Evolutionary conservation across 257 asterid species (phyloP).

Genomic region (Solanum virginianum): DNA sequence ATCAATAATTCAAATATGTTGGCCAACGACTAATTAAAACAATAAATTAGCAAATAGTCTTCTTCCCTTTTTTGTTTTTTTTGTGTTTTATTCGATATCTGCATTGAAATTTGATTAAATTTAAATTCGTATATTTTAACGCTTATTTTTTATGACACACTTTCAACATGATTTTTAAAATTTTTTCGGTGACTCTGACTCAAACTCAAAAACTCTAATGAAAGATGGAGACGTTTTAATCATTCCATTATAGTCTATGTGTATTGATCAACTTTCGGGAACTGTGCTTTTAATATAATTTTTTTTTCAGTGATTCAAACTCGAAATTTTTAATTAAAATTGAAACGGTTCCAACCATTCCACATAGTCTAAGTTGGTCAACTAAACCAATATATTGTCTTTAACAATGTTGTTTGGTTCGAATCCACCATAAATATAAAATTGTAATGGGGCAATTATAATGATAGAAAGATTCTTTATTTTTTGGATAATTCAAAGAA

Average conservation of each 20-base stretch:
- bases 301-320: no score
- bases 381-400: no score
- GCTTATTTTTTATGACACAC: fast-evolving
- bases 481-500: no score
- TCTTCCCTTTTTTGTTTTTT: fast-evolving
- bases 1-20: neutral
- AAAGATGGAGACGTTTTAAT: fast-evolving
- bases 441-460: no score
- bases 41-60: neutral
- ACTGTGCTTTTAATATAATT: no score
- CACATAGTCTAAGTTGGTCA: no score
- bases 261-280: no score
- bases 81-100: neutral
- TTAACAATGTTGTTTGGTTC: no score
- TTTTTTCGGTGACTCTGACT: fast-evolving
- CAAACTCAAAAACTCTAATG: fast-evolving
- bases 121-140: fast-evolving
- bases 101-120: fast-evolving
- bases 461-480: no score
- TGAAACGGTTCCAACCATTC: no score
- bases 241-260: neutral
- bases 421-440: no score
- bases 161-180: fast-evolving
- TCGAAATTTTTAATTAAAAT: no score
- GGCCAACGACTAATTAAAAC: neutral